Evolutionary conservation across 2,329 filamentous ascomycete species (phyloP), one percentile per base, ranked within the genome.

Genomic region (Nothomitra cinnamomea): DNA sequence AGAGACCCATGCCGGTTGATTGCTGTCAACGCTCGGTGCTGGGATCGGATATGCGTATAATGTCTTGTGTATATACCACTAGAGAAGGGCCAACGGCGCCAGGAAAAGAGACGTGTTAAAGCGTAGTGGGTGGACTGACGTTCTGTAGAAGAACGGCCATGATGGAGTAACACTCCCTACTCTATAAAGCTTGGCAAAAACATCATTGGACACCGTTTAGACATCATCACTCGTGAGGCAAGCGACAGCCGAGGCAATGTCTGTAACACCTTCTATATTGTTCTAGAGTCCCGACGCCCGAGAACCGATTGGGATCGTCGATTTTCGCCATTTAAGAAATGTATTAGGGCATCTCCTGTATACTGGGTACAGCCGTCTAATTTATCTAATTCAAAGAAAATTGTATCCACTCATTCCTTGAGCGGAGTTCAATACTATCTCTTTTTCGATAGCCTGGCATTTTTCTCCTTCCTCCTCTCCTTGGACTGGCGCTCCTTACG

Each of bases 391-490:
- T 5, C 4, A 10, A 10, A 4, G 10, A 4, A 10, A 10, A 10
- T 32, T 5, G 28, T 32, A 4, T 32, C 4, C 28, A 32, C 10
- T 32, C 28, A 32, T 10, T 10, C 22, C 22, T 32, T 12, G 12
- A 48, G 22, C 22, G 19, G 32, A 28, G 6, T 13, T 49, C 24
- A 49, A 17, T 35, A 17, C 32, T 49, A 28, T 17, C 45, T 17
- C 24, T 21, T 28, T 25, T 76, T 84, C 41, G 76, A 64, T 6
- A 88, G 88, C 61, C 90, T 74, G 7, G 86, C 89, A 67, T 95
- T 96, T 79, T 98, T 96, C 64, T 84, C 83, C 65, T 73, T 80
- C 65, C 78, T 79, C 69, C 76, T 78, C 72, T 94, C 84, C 72
- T 85, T 77, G 62, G 87, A 64, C 66, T 82, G 81, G 63, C 92